Conservation (phyloP, 1,284 basidiomycete species). For the Ganoderma sinense region DNA sequence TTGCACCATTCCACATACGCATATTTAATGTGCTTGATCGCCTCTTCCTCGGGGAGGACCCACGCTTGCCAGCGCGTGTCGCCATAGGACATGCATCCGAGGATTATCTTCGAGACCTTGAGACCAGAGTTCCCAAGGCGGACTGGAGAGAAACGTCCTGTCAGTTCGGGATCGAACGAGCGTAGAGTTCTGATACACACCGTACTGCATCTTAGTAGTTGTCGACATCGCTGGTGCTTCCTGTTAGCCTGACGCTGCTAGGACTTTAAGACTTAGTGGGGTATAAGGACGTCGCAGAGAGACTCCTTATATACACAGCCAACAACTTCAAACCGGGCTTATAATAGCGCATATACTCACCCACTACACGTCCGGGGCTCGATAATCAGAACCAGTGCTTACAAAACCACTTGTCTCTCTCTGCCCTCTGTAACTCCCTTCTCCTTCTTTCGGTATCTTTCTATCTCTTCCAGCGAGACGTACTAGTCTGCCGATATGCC, state of each 20-base stretch:
- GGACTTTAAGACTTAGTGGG: no score
- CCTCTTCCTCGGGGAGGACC: slow-evolving; percentile 52
- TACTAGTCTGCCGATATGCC: background rate
- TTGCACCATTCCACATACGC: slow-evolving; percentile 35
- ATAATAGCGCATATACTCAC: background rate
- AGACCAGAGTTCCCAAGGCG: slow-evolving; percentile 55
- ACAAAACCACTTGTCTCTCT: background rate
- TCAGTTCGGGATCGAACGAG: background rate
- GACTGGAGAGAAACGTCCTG: slow-evolving; percentile 38
- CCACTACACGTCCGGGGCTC: background rate
- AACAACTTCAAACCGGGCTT: background rate
- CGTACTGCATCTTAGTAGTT: slow-evolving; percentile 8
- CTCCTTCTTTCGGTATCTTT: background rate
- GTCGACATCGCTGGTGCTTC: background rate
- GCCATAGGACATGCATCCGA: slow-evolving; percentile 55
- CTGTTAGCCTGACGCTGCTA: background rate
- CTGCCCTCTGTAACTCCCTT: background rate
- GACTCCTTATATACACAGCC: background rate
- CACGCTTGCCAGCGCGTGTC: slow-evolving; percentile 45
- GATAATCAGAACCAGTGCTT: background rate
- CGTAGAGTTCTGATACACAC: background rate
- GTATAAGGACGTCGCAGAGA: no score
- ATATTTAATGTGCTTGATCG: slow-evolving; percentile 46
- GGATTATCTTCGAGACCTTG: slow-evolving; percentile 52
- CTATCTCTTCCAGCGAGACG: background rate